Evolutionary conservation across 768 basidiomycete species (phyloP), one percentile per base, ranked within the genome.

Genomic region (Leccinum imitatum): DNA sequence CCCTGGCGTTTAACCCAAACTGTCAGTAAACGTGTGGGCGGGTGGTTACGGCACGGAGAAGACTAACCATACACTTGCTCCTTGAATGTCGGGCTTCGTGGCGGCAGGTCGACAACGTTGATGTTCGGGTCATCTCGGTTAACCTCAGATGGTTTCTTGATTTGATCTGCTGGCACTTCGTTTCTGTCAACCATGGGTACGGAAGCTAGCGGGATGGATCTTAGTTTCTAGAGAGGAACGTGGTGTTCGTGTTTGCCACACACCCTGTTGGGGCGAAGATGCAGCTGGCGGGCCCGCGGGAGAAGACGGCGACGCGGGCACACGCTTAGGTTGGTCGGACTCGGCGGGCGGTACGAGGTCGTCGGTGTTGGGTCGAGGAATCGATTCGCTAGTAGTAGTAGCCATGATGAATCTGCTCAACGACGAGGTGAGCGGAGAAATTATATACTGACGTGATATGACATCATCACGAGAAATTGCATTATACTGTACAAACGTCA

Each of bases 21-120:
- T 19, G 19, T 46, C 44, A 46, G 10, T 19, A 46, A 46, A 11
- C 2, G 19, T 4, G 10, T 10, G 10, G 11, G 19, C 19, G 44
- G 19, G 44, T 46, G 19, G 11, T 13, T 46, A 46, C 19, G 19
- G 44, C 44, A 46, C 11, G 33, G 21, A 14, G 27, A 6, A 57
- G 46, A 63, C 78, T 25, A 60, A 84, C 85, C 85, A 50, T 85
- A 79, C 8, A 85, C 82, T 59, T 76, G 78, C 50, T 87, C 84
- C 68, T 84, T 86, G 75, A 86, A 87, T 14, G 84, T 77, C 31
- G 81, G 77, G 33, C 58, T 64, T 39, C 57, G 71, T 53, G 59
- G 64, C 13, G 67, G 59, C 44, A 66, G 52, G 15, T 66, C 73
- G 31, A 68, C 69, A 21, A 72, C 65, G 21, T 69, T 69, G 55